Percentiles rank a stretch among this genome's conserved stretches.
Evolutionary conservation across 2,329 filamentous ascomycete species (phyloP).

Genomic region (Aciculosporium take): DNA sequence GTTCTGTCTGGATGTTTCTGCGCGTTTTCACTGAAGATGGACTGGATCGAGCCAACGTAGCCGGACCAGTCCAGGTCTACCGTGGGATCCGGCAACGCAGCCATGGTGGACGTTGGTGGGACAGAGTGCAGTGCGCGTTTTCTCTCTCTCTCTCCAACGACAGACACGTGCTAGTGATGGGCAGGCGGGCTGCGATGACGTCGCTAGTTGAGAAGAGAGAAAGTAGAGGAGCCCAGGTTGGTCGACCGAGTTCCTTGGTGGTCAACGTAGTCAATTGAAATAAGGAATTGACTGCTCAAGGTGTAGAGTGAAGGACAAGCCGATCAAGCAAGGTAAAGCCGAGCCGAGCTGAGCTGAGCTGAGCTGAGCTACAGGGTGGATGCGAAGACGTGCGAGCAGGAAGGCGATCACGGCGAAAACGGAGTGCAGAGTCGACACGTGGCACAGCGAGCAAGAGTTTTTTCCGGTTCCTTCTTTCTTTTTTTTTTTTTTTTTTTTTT

Average conservation of each 20-base stretch:
- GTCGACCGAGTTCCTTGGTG: background rate
- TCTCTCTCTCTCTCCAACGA: background rate
- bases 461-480: no score
- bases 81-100: conserved; percentile 46
- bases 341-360: background rate
- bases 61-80: conserved; percentile 52
- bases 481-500: background rate
- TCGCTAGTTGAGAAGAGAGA: background rate
- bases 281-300: background rate
- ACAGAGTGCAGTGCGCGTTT: no score
- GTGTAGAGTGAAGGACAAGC: background rate
- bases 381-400: background rate
- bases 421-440: no score
- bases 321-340: background rate
- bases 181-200: background rate
- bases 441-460: no score
- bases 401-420: no score
- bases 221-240: background rate
- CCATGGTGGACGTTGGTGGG: conserved; percentile 1
- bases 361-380: background rate
- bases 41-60: conserved; percentile 51
- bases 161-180: background rate
- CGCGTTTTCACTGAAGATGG: conserved; percentile 55
- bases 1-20: conserved; percentile 46
- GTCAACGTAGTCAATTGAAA: background rate